Evolutionary conservation across 306 rosid species (phyloP), one percentile per base, ranked within the genome.

Genomic region (Begonia loranthoides): DNA sequence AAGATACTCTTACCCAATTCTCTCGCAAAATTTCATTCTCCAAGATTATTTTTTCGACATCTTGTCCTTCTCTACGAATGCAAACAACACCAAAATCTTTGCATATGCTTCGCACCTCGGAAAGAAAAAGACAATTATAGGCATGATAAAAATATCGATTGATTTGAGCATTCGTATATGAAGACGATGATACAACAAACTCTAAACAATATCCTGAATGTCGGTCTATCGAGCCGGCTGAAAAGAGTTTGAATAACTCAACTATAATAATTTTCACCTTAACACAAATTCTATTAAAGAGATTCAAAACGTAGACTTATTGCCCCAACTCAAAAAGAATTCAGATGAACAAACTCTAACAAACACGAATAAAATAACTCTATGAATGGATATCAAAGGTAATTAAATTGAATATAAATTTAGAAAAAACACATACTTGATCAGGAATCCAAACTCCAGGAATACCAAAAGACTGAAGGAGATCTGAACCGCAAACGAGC

Each of bases 401-500:
- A n/a, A n/a, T n/a, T 6, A 41, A 41, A 41, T 43, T 12, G 15
- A 43, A 12, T 43, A 43, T 43, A n/a, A 43, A 49, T 7, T 49
- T n/a, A 13, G 21, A 8, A 49, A 8, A n/a, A 17, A 50, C 4
- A 15, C 48, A 22, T 70, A 90, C 87, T 88, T 86, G 95, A 52
- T 80, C 88, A n/a, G n/a, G 73, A 50, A 78, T 69, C 99, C 95
- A 90, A 15, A 61, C 11, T 70, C 88, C 92, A 61, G 95, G 94
- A 69, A 68, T 66, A 51, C 73, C 56, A 59, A 86, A 90, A 58
- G 94, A 86, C 21, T 76, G 83, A 39, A 90, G 76, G 45, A 90
- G 85, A 78, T 90, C 99, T 41, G 99, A 86, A 69, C 95, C 99
- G 44, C 99, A 90, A 21, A 83, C 77, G 47, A 86, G 81, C 92